Conservation (phyloP, 2,329 filamentous ascomycete genomes). For the Ilyonectria sp. region DNA sequence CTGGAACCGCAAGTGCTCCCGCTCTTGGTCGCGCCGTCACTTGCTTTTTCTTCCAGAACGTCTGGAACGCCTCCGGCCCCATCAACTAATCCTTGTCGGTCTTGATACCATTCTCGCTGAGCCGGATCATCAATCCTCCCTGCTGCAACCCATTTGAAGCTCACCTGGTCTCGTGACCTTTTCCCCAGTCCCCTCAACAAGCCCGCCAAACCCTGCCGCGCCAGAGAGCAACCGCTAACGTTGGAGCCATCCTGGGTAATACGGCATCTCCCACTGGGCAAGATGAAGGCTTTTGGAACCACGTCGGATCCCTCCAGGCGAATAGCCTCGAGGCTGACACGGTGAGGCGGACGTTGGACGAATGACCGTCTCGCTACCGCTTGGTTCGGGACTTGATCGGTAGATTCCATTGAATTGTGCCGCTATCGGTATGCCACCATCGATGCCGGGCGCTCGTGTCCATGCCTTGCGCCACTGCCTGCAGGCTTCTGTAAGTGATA, state of each 20-base stretch:
- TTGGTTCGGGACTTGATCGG: neutral
- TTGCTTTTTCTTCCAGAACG: slow-evolving; percentile 25
- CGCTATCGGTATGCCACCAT: neutral
- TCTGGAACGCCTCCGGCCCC: slow-evolving; percentile 9
- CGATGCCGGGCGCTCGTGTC: slow-evolving; percentile 2
- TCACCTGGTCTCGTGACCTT: slow-evolving; percentile 4
- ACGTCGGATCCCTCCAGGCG: slow-evolving; percentile 3
- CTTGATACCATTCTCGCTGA: neutral
- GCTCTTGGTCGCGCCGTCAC: neutral
- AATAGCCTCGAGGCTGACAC: neutral
- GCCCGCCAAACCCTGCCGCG: neutral
- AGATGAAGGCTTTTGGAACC: slow-evolving; percentile 4
- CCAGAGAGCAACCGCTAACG: slow-evolving; percentile 1
- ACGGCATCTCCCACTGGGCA: slow-evolving; percentile 5
- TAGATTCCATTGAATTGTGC: neutral
- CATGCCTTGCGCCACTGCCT: slow-evolving; percentile 13
- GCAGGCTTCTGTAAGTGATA: slow-evolving; percentile 9
- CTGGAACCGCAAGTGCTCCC: slow-evolving; percentile 7
- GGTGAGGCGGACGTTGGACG: neutral
- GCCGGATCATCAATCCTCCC: slow-evolving; percentile 5
- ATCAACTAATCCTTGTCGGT: neutral
- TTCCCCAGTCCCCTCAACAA: neutral
- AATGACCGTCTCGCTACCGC: neutral
- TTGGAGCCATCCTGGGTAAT: slow-evolving; percentile 13
- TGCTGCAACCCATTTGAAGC: slow-evolving; percentile 2